Conservation (phyloP, 768 basidiomycete genomes). For the Trametes sanguinea region DNA sequence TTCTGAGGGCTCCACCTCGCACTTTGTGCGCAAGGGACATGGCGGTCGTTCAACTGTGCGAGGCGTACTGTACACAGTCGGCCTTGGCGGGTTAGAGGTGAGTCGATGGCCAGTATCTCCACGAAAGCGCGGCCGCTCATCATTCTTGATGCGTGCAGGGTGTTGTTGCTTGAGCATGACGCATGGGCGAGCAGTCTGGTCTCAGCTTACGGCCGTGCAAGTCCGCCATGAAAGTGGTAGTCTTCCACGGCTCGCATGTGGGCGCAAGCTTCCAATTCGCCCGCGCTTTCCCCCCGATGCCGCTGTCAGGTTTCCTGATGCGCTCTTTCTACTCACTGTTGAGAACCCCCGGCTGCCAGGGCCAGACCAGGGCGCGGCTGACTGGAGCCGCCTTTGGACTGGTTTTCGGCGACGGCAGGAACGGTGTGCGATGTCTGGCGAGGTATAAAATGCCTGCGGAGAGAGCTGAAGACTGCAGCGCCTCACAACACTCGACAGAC, state of each 20-base stretch:
- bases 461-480: neutral
- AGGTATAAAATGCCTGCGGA: conserved; percentile 5
- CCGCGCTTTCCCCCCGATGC: conserved; percentile 12
- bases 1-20: neutral
- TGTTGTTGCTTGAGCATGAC: neutral
- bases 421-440: neutral
- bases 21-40: neutral
- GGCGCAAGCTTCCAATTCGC: conserved; percentile 1
- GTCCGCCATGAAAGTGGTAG: neutral
- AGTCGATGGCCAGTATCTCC: too few relatives aligned
- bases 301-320: conserved; percentile 7
- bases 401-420: neutral
- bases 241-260: conserved; percentile 1
- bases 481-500: neutral
- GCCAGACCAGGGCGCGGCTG: conserved; percentile 3
- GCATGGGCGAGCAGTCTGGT: neutral
- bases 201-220: neutral
- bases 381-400: neutral
- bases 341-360: neutral
- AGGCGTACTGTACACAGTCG: too few relatives aligned
- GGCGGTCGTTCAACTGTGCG: neutral
- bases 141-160: too few relatives aligned
- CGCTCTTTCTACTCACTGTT: conserved; percentile 4
- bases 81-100: too few relatives aligned
- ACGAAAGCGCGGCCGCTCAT: too few relatives aligned